Evolutionary conservation across 2,329 filamentous ascomycete species (phyloP).

Genomic region (Lasiodiplodia sp.): DNA sequence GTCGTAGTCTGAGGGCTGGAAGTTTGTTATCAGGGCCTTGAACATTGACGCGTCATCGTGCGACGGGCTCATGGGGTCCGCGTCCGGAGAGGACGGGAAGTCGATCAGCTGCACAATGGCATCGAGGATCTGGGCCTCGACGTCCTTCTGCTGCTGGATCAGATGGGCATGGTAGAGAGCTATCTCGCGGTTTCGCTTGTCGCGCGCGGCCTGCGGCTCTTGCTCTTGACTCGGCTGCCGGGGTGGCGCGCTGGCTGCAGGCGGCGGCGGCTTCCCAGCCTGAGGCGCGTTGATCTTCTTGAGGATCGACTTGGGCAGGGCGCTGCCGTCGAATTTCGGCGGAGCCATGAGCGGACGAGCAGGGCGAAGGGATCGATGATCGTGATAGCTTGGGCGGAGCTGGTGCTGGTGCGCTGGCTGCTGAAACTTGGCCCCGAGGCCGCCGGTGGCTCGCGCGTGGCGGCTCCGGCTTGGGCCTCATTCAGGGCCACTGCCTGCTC

Average conservation of each 20-base stretch:
- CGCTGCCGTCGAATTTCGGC: conserved; percentile 32
- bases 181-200: conserved; percentile 62
- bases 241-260: conserved; percentile 15
- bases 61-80: conserved; percentile 60
- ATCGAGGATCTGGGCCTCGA: conserved; percentile 76
- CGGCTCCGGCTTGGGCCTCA: conserved; percentile 14
- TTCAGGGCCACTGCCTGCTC: conserved; percentile 24
- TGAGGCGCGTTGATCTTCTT: conserved; percentile 45
- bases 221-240: conserved; percentile 35
- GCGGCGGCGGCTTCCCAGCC: conserved; percentile 12
- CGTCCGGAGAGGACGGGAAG: conserved; percentile 60
- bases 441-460: conserved; percentile 8
- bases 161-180: conserved; percentile 83
- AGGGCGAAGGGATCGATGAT: conserved; percentile 22
- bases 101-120: conserved; percentile 75
- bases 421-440: conserved; percentile 14
- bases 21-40: conserved; percentile 70
- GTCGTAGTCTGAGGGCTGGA: conserved; percentile 89
- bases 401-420: conserved; percentile 25
- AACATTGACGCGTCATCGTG: conserved; percentile 70
- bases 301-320: conserved; percentile 55
- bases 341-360: conserved; percentile 20
- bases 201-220: conserved; percentile 37
- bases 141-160: conserved; percentile 81
- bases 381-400: conserved; percentile 27